Evolutionary conservation across 2,329 filamentous ascomycete species (phyloP).

Genomic region (Tolypocladium endophyticum): DNA sequence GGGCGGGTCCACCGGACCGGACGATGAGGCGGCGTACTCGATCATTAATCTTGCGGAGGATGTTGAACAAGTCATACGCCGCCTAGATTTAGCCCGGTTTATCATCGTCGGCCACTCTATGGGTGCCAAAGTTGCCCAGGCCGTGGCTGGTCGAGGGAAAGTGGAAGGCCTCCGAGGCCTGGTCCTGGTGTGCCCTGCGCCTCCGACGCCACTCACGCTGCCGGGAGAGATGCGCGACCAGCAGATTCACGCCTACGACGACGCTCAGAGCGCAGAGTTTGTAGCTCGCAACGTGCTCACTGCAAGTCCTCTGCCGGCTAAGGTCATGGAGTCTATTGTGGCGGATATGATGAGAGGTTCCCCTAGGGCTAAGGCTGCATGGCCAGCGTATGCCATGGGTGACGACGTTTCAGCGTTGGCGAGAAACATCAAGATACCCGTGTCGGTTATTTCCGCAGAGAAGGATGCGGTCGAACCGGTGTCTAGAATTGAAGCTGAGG

Average conservation of each 20-base stretch:
- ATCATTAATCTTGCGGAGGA: conserved; percentile 3
- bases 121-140: conserved; percentile 4
- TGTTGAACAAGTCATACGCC: conserved; percentile 2
- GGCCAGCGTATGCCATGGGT: conserved; percentile 4
- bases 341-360: conserved; percentile 4
- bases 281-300: conserved; percentile 1
- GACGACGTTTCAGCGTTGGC: conserved; percentile 1
- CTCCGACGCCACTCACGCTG: conserved; percentile 2
- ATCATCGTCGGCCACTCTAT: conserved; percentile 5
- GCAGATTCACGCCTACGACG: conserved; percentile 4
- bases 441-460: not conserved
- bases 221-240: conserved; percentile 3
- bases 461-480: conserved; percentile 2
- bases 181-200: conserved; percentile 1
- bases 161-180: not conserved
- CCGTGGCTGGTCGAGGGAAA: not conserved
- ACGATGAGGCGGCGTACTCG: not conserved
- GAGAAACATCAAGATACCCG: not conserved
- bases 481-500: not conserved
- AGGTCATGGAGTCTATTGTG: not conserved
- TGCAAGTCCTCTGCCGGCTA: not conserved
- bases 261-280: not conserved
- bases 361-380: not conserved
- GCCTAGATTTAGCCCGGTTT: not conserved
- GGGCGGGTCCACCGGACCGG: conserved; percentile 4